Evolutionary conservation across 2,329 filamentous ascomycete species (phyloP).

Genomic region (Diplodia mutila): DNA sequence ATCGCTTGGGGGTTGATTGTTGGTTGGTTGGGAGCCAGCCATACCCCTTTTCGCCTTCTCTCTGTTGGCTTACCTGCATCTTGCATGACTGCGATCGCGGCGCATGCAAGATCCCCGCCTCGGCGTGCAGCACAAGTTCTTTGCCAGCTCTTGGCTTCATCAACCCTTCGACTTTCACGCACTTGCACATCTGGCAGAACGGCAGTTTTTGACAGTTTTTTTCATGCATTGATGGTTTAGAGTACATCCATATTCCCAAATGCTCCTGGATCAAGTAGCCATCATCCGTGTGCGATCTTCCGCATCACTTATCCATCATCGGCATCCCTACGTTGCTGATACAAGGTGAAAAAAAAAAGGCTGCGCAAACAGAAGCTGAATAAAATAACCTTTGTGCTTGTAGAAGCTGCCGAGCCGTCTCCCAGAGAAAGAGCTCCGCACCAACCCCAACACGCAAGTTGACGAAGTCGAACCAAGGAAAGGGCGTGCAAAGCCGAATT

Average conservation of each 20-base stretch:
- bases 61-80: background rate
- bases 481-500: background rate
- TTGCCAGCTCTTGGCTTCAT: background rate
- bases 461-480: background rate
- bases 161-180: background rate
- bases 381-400: background rate
- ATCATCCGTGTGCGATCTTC: slow-evolving; percentile 7
- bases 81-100: slow-evolving; percentile 10
- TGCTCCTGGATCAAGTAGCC: slow-evolving; percentile 5
- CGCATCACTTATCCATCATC: slow-evolving; percentile 20
- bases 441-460: background rate
- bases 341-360: slow-evolving; percentile 11
- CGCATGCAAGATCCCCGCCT: slow-evolving; percentile 15
- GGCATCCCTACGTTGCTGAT: slow-evolving; percentile 19
- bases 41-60: slow-evolving; percentile 6
- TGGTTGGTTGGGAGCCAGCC: slow-evolving; percentile 2
- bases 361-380: background rate
- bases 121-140: background rate
- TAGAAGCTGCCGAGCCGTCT: slow-evolving; percentile 12
- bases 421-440: slow-evolving; percentile 15
- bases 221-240: slow-evolving; percentile 18
- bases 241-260: slow-evolving; percentile 19
- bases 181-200: background rate
- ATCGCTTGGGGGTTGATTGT: background rate
- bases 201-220: slow-evolving; percentile 2